Evolutionary conservation across 192 early-diverging fungal genomes (phyloP).

Genomic region (Gigaspora rosea): DNA sequence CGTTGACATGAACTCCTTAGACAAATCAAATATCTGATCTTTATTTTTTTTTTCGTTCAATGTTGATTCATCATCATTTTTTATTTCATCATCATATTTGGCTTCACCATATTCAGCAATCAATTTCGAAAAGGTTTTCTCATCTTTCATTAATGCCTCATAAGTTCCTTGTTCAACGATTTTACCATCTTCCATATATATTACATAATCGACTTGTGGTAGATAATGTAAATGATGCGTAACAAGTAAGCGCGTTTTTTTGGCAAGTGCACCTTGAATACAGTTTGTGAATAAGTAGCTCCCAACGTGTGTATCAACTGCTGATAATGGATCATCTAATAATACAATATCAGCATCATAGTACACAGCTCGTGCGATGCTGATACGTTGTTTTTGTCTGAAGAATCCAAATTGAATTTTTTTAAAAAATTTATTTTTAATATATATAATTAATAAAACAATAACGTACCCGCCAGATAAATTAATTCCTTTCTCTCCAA

Average conservation of each 20-base stretch:
- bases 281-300: constrained; percentile 50
- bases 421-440: background rate
- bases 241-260: constrained; percentile 65
- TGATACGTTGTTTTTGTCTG: constrained; percentile 63
- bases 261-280: constrained; percentile 44
- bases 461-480: constrained; percentile 58
- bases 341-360: constrained; percentile 65
- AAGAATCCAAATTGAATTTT: background rate
- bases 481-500: constrained; percentile 70
- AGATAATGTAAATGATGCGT: constrained; percentile 60
- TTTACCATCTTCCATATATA: constrained; percentile 57
- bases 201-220: constrained; percentile 46
- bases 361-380: constrained; percentile 65
- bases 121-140: constrained; percentile 60
- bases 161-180: constrained; percentile 60
- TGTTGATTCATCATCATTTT: constrained; percentile 34
- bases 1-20: constrained; percentile 69
- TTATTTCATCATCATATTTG: constrained; percentile 49
- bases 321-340: constrained; percentile 67
- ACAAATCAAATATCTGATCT: background rate
- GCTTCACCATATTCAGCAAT: constrained; percentile 54
- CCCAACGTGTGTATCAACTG: constrained; percentile 48
- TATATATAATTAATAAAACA: background rate
- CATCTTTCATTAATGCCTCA: constrained; percentile 63
- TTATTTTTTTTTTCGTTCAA: constrained; percentile 16